Conservation (phyloP, 2,329 filamentous ascomycete species). For the Verticillium nonalfalfae region DNA sequence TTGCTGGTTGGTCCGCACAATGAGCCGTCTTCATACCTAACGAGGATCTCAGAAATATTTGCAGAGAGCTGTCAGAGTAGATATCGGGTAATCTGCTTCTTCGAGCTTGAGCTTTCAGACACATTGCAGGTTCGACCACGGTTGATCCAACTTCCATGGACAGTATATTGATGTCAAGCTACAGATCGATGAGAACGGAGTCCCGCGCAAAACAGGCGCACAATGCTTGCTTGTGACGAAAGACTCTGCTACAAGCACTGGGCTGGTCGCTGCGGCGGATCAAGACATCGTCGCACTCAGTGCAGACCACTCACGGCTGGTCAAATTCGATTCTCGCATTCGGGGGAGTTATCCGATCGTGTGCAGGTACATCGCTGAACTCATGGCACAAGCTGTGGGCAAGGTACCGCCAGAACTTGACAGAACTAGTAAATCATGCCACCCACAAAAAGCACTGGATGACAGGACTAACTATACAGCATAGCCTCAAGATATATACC, state of each 20-base stretch:
- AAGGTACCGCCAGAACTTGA: too few species aligned
- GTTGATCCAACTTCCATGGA: too few species aligned
- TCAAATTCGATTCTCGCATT: constrained; percentile 12
- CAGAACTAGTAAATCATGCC: too few species aligned
- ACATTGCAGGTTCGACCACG: constrained; percentile 11
- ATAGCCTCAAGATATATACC: too few species aligned
- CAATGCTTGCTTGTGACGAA: constrained; percentile 12
- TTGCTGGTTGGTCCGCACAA: constrained; percentile 14
- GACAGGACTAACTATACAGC: too few species aligned
- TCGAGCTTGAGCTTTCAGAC: constrained; percentile 10
- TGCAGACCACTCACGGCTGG: constrained; percentile 16
- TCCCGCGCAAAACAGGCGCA: neutral
- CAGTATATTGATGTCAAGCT: too few species aligned
- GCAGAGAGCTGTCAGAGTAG: constrained; percentile 9
- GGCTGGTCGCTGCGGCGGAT: constrained; percentile 10
- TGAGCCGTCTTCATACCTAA: constrained; percentile 14
- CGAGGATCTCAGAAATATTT: constrained; percentile 13
- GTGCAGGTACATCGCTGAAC: too few species aligned
- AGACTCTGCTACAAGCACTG: constrained; percentile 16
- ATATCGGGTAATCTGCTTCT: constrained; percentile 13
- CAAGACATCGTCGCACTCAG: constrained; percentile 13
- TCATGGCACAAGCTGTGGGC: too few species aligned
- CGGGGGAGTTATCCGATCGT: neutral
- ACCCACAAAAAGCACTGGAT: too few species aligned
- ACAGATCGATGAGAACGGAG: neutral